These are phyloP conservation scores for Lenwebbia sp. DNA, from an alignment of 345 rosid species.

Conservation along the genomic window DNA sequence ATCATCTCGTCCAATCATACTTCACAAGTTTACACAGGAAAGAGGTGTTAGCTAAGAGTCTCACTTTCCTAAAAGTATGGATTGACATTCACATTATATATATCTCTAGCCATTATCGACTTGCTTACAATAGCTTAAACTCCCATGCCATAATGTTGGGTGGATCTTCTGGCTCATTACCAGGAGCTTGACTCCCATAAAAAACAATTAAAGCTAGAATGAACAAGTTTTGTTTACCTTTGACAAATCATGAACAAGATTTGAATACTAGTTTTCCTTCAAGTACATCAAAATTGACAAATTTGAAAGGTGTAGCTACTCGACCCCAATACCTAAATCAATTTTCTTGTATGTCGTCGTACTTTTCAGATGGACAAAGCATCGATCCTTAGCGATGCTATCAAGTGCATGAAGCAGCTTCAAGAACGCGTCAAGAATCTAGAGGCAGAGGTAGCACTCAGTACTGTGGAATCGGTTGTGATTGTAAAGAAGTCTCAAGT, in stretches of 20 bases:
- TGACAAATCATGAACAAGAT: not conserved
- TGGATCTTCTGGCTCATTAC: not conserved
- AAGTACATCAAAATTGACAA: not conserved
- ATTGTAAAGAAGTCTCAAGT: slow-evolving; percentile 43
- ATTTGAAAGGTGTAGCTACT: not conserved
- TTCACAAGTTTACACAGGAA: not conserved
- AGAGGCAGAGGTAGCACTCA: slow-evolving; percentile 36
- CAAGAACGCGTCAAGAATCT: slow-evolving; percentile 51
- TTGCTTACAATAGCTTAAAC: not conserved
- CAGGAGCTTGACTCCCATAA: not conserved
- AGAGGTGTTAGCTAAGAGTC: not conserved
- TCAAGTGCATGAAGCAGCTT: slow-evolving; percentile 45
- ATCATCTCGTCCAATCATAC: not conserved
- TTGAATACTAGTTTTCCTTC: not conserved
- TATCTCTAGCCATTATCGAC: not conserved
- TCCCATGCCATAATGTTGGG: not conserved
- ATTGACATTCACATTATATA: not conserved
- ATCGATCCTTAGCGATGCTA: slow-evolving; percentile 56
- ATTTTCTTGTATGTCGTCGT: not conserved
- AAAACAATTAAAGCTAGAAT: not conserved
- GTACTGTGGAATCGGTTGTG: slow-evolving; percentile 34
- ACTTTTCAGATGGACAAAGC: slow-evolving; percentile 52
- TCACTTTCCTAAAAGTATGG: not conserved
- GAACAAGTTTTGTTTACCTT: not conserved
- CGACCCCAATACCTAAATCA: not conserved